Percentiles rank a stretch among this genome's conserved stretches.
phyloP scores from a whole-genome alignment of 2,329 filamentous ascomycete genomes.

The Fusarium torreyae region DNA sequence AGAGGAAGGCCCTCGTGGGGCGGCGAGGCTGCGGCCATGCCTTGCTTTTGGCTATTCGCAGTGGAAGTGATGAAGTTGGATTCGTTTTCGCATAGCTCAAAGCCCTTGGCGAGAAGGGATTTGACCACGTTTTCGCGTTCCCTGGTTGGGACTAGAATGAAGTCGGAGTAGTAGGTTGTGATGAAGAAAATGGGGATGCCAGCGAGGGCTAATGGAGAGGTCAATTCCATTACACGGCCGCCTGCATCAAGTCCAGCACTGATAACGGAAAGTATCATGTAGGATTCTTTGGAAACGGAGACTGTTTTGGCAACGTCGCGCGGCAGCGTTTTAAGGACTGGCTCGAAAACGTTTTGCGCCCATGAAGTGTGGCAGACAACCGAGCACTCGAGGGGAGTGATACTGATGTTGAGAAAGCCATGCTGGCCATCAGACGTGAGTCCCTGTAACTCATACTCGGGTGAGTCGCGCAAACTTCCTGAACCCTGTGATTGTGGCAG shows the following conservation, averaged over 20 bases:
- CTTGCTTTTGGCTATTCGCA: constrained; percentile 54
- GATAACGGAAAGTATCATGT: constrained; percentile 90
- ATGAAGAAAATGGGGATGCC: constrained; percentile 99
- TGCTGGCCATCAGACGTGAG: constrained; percentile 71
- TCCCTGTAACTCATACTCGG: constrained; percentile 61
- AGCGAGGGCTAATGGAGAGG: constrained; percentile 89
- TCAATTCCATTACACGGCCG: constrained; percentile 91
- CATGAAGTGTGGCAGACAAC: constrained; percentile 87
- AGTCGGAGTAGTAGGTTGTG: constrained; percentile 97
- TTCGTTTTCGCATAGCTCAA: constrained; percentile 83
- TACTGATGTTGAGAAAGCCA: constrained; percentile 91
- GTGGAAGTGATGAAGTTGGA: constrained; percentile 75
- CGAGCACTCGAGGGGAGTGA: constrained; percentile 93
- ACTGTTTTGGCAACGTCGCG: constrained; percentile 67
- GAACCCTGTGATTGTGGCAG: constrained; percentile 73
- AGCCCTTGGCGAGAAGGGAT: constrained; percentile 83
- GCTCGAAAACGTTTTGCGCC: constrained; percentile 81
- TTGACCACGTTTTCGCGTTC: constrained; percentile 81
- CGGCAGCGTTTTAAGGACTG: constrained; percentile 77
- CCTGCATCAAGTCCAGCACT: constrained; percentile 92
- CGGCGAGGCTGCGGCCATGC: constrained; percentile 60
- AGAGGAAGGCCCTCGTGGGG: constrained; percentile 83
- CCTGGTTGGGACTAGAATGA: constrained; percentile 88
- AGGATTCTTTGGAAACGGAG: constrained; percentile 85
- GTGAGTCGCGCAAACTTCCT: constrained; percentile 54